Evolutionary conservation across 2,329 filamentous ascomycete genomes (phyloP).

Genomic region (Cordyceps tenuipes): DNA sequence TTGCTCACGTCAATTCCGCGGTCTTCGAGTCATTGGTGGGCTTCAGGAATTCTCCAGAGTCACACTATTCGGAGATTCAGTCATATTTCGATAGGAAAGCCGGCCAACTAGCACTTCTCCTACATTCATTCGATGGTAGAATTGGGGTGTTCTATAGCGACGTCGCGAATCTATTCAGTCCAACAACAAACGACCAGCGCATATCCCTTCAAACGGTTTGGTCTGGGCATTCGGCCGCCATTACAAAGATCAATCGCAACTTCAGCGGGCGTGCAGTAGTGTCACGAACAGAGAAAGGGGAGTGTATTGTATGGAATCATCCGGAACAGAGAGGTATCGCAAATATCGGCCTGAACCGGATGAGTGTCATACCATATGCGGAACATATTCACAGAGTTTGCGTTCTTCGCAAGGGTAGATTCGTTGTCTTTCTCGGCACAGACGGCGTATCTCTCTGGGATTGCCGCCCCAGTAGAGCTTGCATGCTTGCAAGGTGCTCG

Average conservation of each 20-base stretch:
- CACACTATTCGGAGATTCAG: slow-evolving; percentile 56
- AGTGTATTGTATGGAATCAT: slow-evolving; percentile 79
- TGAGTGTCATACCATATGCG: slow-evolving; percentile 58
- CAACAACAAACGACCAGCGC: slow-evolving; percentile 50
- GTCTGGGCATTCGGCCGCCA: slow-evolving; percentile 74
- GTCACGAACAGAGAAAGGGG: slow-evolving; percentile 69
- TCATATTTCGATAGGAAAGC: slow-evolving; percentile 60
- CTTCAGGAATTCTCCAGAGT: slow-evolving; percentile 19
- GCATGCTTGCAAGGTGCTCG: slow-evolving; percentile 38
- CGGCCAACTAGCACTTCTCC: slow-evolving; percentile 61
- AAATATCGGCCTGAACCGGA: slow-evolving; percentile 45
- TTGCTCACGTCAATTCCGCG: slow-evolving; percentile 63
- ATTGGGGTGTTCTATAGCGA: slow-evolving; percentile 75
- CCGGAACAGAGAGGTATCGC: slow-evolving; percentile 33
- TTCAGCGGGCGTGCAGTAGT: slow-evolving; percentile 72
- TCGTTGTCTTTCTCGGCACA: slow-evolving; percentile 72
- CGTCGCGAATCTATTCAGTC: slow-evolving; percentile 73
- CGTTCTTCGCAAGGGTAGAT: slow-evolving; percentile 66
- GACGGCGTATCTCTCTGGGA: slow-evolving; percentile 71
- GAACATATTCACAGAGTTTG: slow-evolving; percentile 75
- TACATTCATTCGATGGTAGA: slow-evolving; percentile 78
- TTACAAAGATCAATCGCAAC: slow-evolving; percentile 82
- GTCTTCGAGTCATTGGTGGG: slow-evolving; percentile 40
- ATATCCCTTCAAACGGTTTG: slow-evolving; percentile 58
- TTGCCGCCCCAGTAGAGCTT: slow-evolving; percentile 51